phyloP scores from a whole-genome alignment of 2,329 filamentous ascomycete species.

The Fusarium tuaranense region DNA sequence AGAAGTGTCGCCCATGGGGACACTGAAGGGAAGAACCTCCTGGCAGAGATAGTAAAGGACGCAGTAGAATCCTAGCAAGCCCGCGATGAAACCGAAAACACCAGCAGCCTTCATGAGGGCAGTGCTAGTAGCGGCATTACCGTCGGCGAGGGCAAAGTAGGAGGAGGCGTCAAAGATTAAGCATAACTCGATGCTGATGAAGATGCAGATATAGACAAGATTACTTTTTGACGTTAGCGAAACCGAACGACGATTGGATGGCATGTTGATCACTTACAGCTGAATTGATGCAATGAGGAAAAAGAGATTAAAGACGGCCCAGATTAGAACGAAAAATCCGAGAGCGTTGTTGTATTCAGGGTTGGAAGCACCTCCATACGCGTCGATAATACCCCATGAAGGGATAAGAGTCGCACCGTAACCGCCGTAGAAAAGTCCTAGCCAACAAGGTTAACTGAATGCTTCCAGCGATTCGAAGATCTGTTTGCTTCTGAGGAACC shows the following conservation, averaged over 20 bases:
- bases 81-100: slow-evolving; percentile 40
- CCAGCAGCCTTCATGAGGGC: slow-evolving; percentile 36
- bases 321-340: slow-evolving; percentile 44
- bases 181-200: slow-evolving; percentile 38
- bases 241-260: too few relatives aligned
- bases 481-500: not conserved
- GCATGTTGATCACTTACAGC: slow-evolving; percentile 10
- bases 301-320: slow-evolving; percentile 44
- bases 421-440: slow-evolving; percentile 43
- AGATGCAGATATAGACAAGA: slow-evolving; percentile 39
- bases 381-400: slow-evolving; percentile 33
- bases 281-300: slow-evolving; percentile 40
- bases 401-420: slow-evolving; percentile 42
- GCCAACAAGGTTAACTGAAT: not conserved
- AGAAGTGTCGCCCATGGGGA: slow-evolving; percentile 42
- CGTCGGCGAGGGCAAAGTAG: slow-evolving; percentile 38
- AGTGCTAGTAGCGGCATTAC: slow-evolving; percentile 8
- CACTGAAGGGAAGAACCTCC: slow-evolving; percentile 36
- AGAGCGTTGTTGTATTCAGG: slow-evolving; percentile 42
- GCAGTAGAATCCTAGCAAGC: slow-evolving; percentile 41
- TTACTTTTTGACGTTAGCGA: slow-evolving; percentile 30
- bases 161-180: slow-evolving; percentile 34
- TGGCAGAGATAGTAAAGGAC: slow-evolving; percentile 39
- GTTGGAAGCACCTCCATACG: slow-evolving; percentile 35
- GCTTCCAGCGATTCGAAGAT: not conserved